These are phyloP conservation scores for Chalciporus pseudorubinellus DNA, from an alignment of 768 basidiomycete species.

Conservation along the genomic window DNA sequence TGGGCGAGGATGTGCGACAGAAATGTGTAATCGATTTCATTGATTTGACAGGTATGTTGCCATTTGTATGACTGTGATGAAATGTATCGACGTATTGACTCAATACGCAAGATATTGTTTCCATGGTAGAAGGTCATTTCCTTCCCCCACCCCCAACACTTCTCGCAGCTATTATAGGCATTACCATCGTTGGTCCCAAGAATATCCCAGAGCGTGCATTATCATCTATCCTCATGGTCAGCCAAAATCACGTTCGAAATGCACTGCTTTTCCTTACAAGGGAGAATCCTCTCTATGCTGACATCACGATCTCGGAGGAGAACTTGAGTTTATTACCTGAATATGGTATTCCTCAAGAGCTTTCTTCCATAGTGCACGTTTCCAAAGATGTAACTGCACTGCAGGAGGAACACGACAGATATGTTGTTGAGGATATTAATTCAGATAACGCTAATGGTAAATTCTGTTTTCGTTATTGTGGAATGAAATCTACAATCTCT, in stretches of 20 bases:
- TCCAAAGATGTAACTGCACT: background rate
- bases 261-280: background rate
- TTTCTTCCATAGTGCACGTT: background rate
- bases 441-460: no score
- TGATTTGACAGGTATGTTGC: no score
- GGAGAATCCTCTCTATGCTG: background rate
- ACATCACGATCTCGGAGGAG: background rate
- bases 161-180: background rate
- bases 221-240: background rate
- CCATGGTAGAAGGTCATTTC: background rate
- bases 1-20: no score
- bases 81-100: background rate
- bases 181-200: background rate
- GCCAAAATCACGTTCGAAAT: background rate
- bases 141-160: background rate
- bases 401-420: background rate
- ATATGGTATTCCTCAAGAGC: background rate
- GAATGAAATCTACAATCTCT: no score
- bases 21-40: no score
- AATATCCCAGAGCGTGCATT: background rate
- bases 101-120: background rate
- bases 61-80: no score
- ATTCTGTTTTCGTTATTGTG: no score
- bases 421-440: background rate
- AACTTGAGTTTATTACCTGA: background rate